These are phyloP conservation scores for Neurospora sp. DNA, from an alignment of 495 filamentous ascomycete genomes.

Conservation along the genomic window DNA sequence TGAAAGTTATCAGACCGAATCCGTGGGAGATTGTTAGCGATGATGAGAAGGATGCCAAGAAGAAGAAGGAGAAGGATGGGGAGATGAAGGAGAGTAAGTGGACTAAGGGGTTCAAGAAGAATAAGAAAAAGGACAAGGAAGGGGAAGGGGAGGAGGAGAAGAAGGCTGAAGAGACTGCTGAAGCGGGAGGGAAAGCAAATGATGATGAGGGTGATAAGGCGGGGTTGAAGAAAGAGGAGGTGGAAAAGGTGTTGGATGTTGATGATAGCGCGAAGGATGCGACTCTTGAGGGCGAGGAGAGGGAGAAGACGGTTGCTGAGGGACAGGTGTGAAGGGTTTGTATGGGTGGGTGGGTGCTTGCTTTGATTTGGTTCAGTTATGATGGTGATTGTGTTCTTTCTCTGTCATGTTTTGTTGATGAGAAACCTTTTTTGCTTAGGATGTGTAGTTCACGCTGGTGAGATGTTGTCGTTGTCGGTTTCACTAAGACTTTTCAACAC, in stretches of 20 bases:
- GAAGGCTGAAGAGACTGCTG: not conserved
- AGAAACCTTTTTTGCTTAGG: not conserved
- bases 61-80: slow-evolving; percentile 5
- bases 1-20: slow-evolving; percentile 31
- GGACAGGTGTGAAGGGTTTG: not conserved
- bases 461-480: not conserved
- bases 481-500: too few relatives aligned
- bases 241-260: slow-evolving; percentile 33
- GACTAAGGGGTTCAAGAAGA: slow-evolving; percentile 20
- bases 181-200: not conserved
- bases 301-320: slow-evolving; percentile 6
- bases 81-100: slow-evolving; percentile 8
- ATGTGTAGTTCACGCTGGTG: not conserved
- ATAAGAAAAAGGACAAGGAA: not conserved
- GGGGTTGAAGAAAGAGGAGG: slow-evolving; percentile 12
- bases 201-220: not conserved
- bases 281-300: slow-evolving; percentile 25
- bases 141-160: not conserved
- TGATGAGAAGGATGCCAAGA: slow-evolving; percentile 12
- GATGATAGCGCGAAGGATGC: slow-evolving; percentile 42
- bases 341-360: not conserved
- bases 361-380: not conserved
- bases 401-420: not conserved
- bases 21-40: slow-evolving; percentile 15
- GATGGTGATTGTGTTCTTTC: not conserved